Conservation (phyloP, 345 rosid genomes). For the Eucalyptus curtisii region DNA sequence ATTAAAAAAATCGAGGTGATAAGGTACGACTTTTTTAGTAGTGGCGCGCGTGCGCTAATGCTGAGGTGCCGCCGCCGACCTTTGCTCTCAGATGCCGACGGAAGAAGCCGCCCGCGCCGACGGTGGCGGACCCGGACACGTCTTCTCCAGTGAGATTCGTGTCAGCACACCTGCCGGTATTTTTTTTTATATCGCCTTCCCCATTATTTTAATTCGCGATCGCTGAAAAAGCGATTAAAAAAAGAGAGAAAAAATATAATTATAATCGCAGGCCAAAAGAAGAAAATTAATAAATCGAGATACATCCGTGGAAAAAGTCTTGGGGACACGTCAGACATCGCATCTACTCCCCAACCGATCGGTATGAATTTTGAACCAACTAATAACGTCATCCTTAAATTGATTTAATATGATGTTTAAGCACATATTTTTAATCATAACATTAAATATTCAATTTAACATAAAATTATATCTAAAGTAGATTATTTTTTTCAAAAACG, state of each 20-base stretch:
- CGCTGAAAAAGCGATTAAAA: background rate
- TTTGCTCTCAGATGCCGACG: background rate
- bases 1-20: background rate
- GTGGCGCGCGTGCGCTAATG: background rate
- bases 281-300: background rate
- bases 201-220: background rate
- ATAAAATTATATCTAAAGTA: too few relatives aligned
- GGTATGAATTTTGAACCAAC: background rate
- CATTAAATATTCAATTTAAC: too few relatives aligned
- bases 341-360: background rate
- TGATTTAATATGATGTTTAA: too few relatives aligned
- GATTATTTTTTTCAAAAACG: too few relatives aligned
- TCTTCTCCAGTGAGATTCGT: background rate
- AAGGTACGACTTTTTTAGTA: background rate
- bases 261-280: background rate
- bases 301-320: background rate
- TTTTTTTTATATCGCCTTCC: background rate
- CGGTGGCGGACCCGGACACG: background rate
- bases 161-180: background rate
- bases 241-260: background rate
- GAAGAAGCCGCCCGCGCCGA: background rate
- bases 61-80: conserved; percentile 4
- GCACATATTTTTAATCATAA: too few relatives aligned
- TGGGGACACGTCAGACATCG: background rate
- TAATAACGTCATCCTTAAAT: too few relatives aligned